Evolutionary conservation across 352 stramenopile genomes (phyloP), one percentile per base, ranked within the genome.

Genomic region (Phytophthora idaei): DNA sequence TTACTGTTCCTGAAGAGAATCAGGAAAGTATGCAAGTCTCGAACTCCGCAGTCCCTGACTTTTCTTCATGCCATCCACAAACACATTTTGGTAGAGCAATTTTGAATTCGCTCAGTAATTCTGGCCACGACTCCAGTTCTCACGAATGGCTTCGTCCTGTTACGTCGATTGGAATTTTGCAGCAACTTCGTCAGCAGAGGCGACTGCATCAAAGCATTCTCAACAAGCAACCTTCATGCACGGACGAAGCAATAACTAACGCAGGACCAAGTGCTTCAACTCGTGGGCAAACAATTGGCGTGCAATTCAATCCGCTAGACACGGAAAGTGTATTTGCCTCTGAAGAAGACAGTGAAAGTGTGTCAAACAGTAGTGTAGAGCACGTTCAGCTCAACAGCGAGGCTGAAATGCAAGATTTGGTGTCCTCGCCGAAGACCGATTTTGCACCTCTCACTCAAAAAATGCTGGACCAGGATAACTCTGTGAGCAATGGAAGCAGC

Each of bases 111-210:
- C 44, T 67, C n/a, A 17, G 12, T 36, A n/a, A 15, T 25, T 42
- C 51, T 46, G 17, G 10, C 36, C 12, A 42, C 34, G 34, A 37
- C 14, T 44, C 48, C 34, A 36, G 34, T 25, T 57, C 41, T 14
- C 42, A 59, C 4, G 28, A 49, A 44, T 56, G 71, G 9, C 47
- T 61, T 11, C 44, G 5, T 28, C 28, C 46, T 34, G 28, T 55
- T 25, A 73, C 57, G 7, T 57, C 61, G 6, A 69, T 72, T 14
- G n/a, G 54, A 25, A 57, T 78, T 42, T 59, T 77, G 39, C 69
- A 69, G 25, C 66, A 41, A 31, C 47, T 71, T 50, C 67, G 71
- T 25, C 67, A 73, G 12, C 55, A 80, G 34, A 68, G 64, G 9
- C 65, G 57, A 36, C 44, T 41, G 37, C 36, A 66, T 15, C 56